phyloP scores from a whole-genome alignment of 1,139 yeast species.

The Casaregolazyma suthepensis region DNA sequence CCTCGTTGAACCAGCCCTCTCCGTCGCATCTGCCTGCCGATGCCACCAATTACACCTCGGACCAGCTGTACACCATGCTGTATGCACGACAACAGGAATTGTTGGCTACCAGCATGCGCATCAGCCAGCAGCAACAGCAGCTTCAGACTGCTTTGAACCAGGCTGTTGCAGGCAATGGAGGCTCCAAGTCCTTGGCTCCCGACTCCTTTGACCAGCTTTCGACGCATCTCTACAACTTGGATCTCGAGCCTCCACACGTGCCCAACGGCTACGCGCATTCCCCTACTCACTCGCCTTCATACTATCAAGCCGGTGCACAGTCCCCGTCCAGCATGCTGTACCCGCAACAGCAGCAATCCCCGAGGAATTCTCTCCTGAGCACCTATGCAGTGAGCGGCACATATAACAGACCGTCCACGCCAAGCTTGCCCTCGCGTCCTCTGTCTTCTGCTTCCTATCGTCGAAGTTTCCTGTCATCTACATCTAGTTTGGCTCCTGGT shows the following conservation, averaged over 20 bases:
- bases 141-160: conserved; percentile 30
- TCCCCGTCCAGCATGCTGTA: neutral
- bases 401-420: conserved; percentile 4
- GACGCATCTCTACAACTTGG: conserved; percentile 2
- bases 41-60: neutral
- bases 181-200: conserved; percentile 6
- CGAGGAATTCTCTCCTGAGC: neutral
- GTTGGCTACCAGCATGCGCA: conserved; percentile 27
- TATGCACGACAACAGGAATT: conserved; percentile 37
- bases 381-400: conserved; percentile 1
- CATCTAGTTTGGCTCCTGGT: neutral
- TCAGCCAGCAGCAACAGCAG: conserved; percentile 33
- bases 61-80: conserved; percentile 24
- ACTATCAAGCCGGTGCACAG: neutral
- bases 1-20: conserved; percentile 11
- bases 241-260: conserved; percentile 6
- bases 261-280: conserved; percentile 6
- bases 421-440: conserved; percentile 7
- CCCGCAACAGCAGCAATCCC: neutral
- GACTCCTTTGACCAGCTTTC: conserved; percentile 4
- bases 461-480: neutral
- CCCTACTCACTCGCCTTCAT: conserved; percentile 7
- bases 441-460: conserved; percentile 7
- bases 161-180: conserved; percentile 18
- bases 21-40: conserved; percentile 5